phyloP scores from a whole-genome alignment of 768 basidiomycete genomes.

The Hysterangium stoloniferum region DNA sequence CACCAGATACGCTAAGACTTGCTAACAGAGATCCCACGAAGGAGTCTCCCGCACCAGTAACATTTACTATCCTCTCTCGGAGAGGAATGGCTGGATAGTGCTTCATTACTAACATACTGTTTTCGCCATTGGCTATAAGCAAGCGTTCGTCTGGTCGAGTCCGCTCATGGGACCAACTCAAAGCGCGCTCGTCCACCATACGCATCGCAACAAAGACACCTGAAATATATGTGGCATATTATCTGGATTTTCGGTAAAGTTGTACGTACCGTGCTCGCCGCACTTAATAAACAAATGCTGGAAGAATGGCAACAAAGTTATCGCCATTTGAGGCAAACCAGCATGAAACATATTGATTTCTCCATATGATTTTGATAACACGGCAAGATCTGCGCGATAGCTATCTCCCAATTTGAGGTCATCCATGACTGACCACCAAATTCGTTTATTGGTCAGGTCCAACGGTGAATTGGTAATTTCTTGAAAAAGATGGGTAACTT shows the following conservation, averaged over 20 bases:
- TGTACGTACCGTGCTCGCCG: slow-evolving; percentile 41
- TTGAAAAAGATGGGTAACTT: slow-evolving; percentile 42
- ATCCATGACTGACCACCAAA: slow-evolving; percentile 64
- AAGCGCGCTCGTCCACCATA: slow-evolving; percentile 32
- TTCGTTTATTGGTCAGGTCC: slow-evolving; percentile 42
- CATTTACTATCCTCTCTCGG: slow-evolving; percentile 42
- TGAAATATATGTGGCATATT: neutral
- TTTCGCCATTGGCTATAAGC: slow-evolving; percentile 43
- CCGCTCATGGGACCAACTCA: slow-evolving; percentile 41
- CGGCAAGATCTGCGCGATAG: slow-evolving; percentile 60
- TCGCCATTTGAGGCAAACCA: slow-evolving; percentile 73
- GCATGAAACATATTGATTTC: slow-evolving; percentile 55
- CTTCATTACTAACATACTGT: slow-evolving; percentile 51
- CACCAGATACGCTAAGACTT: slow-evolving; percentile 17
- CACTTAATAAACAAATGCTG: slow-evolving; percentile 81
- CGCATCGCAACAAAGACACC: slow-evolving; percentile 63
- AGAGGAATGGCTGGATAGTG: slow-evolving; percentile 60
- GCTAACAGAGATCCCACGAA: slow-evolving; percentile 82
- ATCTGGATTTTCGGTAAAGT: too few species aligned
- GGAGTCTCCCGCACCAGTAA: slow-evolving; percentile 91
- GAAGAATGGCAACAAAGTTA: slow-evolving; percentile 80
- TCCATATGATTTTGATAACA: slow-evolving; percentile 29
- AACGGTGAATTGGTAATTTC: slow-evolving; percentile 14
- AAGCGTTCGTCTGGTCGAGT: slow-evolving; percentile 40
- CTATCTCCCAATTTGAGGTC: slow-evolving; percentile 54